Evolutionary conservation across 116 monocot species (phyloP), one percentile per base, ranked within the genome.

Genomic region (Phalaenopsis hybrid): DNA sequence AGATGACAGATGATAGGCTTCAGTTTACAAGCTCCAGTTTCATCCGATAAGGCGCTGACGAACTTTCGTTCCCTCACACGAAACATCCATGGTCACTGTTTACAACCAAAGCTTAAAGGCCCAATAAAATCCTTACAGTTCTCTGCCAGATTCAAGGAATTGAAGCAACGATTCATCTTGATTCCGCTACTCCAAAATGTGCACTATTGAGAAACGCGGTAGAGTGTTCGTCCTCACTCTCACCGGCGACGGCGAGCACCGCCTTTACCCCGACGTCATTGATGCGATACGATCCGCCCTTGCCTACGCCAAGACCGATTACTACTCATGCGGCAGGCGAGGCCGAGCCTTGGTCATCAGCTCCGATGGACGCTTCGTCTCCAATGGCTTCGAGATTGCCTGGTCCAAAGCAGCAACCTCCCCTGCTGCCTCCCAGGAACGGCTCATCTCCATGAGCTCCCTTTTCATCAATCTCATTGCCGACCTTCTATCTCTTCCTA

Each of bases 351-450:
- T 91, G 37, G 84, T 94, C 48, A 88, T 88, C 76, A 80, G 75
- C 44, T 89, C 89, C 58, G 86, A 94, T 78, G 92, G 94, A 31
- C 87, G 88, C 33, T 94, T 87, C 88, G 92, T 94, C 85, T 94
- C 92, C 69, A 92, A 95, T 84, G 92, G 92, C 43, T 86, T 92
- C 77, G 91, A 95, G 74, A 88, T 88, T 20, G 55, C 79, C 31
- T 91, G 87, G 92, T 88, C 86, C 72, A 51, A 23, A 8, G 25
- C 81, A 67, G 45, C 16, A 77, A 21, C 69, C 69, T 37, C 57
- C 65, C 12, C 81, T 37, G 57, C 13, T 21, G 11, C 50, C 17
- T 11, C 79, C 41, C 69, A 13, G 17, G 11, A 50, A 16, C 74
- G 68, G 10, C 68, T 78, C 20, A 20, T 1, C 31, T 44, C 61